Evolutionary conservation across 2,329 filamentous ascomycete species (phyloP).

Genomic region (Aureobasidium sp.): DNA sequence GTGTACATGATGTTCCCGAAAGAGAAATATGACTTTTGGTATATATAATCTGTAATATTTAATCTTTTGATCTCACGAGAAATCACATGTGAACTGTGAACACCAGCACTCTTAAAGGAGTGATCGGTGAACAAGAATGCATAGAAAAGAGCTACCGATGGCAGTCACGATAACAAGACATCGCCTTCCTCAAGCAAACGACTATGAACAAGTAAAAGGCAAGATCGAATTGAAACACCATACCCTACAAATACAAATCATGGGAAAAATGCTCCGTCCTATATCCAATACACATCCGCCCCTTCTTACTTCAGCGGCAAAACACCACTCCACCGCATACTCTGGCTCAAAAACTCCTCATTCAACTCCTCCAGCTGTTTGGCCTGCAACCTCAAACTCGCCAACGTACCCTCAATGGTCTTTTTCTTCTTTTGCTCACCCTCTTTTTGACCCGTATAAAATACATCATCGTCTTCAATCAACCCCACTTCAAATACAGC

Average conservation of each 20-base stretch:
- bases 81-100: background rate
- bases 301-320: background rate
- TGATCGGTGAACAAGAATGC: background rate
- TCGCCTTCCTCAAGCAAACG: background rate
- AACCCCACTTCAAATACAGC: background rate
- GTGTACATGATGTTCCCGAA: background rate
- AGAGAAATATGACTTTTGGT: background rate
- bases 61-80: background rate
- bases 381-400: slow-evolving; percentile 16
- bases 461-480: background rate
- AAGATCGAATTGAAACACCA: background rate
- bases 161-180: background rate
- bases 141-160: too few species aligned
- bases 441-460: background rate
- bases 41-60: background rate
- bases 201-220: too few species aligned
- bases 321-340: slow-evolving; percentile 14
- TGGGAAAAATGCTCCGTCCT: background rate
- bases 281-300: background rate
- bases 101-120: background rate
- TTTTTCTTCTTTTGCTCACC: background rate
- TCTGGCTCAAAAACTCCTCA: slow-evolving; percentile 17
- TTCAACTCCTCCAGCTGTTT: slow-evolving; percentile 18
- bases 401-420: slow-evolving; percentile 17
- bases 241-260: background rate